Conservation (phyloP, 768 basidiomycete genomes). For the Pisolithus albus region DNA sequence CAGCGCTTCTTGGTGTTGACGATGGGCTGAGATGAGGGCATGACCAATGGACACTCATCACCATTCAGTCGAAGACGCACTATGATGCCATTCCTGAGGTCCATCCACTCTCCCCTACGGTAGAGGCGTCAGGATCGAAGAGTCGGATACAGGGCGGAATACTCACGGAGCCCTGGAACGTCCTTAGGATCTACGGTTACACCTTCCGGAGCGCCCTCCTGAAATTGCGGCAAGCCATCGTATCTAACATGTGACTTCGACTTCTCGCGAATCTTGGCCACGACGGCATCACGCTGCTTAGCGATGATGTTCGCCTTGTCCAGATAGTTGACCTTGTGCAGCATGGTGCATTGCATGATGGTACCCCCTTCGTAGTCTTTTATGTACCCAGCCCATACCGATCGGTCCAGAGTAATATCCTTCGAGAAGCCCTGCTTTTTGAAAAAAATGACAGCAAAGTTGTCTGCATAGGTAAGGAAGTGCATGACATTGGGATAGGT, state of each 20-base stretch:
- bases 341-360: conserved; percentile 97
- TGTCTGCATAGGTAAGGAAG: conserved; percentile 97
- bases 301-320: conserved; percentile 69
- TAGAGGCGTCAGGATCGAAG: conserved; percentile 6
- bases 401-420: conserved; percentile 87
- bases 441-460: conserved; percentile 98
- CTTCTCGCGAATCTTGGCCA: conserved; percentile 80
- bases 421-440: conserved; percentile 99
- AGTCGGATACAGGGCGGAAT: conserved; percentile 3
- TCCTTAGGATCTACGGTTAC: conserved; percentile 61
- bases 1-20: conserved; percentile 45
- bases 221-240: conserved; percentile 71
- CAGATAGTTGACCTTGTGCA: conserved; percentile 88
- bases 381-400: conserved; percentile 97
- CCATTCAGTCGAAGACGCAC: conserved; percentile 35
- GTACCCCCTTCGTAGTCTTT: conserved; percentile 99
- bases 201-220: conserved; percentile 45
- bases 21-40: conserved; percentile 25
- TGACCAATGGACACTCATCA: conserved; percentile 2
- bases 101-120: conserved; percentile 86
- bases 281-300: conserved; percentile 82
- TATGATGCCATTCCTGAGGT: conserved; percentile 70
- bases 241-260: conserved; percentile 85
- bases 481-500: conserved; percentile 85
- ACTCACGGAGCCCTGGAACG: conserved; percentile 82